Evolutionary conservation across 2,329 filamentous ascomycete species (phyloP), one percentile per base, ranked within the genome.

Genomic region (Hypoxylon sp.): DNA sequence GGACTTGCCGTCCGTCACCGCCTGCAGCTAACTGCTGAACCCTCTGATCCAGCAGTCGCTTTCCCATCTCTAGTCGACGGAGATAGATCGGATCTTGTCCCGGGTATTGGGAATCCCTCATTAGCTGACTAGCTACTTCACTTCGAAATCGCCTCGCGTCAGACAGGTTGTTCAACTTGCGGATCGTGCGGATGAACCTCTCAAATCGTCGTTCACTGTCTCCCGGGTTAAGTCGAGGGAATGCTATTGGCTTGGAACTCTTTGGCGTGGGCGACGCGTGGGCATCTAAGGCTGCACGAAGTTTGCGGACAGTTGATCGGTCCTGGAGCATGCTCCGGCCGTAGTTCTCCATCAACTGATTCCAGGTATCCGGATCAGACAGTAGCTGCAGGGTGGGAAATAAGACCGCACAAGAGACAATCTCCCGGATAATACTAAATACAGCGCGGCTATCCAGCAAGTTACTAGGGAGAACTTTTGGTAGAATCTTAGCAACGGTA

Each of bases 351-450:
- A 98, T 93, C 64, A 97, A 79, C 77, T 97, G 94, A 74, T 99
- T 98, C 95, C 95, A 99, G 7, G 91, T 97, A 80, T 99, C 96
- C 1, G 96, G 94, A 71, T 99, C 95, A 4, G 92, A 88, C 16
- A 99, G 82, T 66, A 93, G 82, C 72, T 91, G 89, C 75, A 97
- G 84, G 20, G 96, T 81, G 0, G 96, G 96, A 42, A 89, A 89
- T 36, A 99, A 82, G 38, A 99, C 90, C n/a, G 93, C 93, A 78
- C 96, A 97, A 20, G 93, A 85, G n/a, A 97, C 88, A 65, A 99
- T 90, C 80, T 99, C 96, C 71, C 92, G 89, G 64, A 97, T 86
- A 56, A 99, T 82, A 33, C 90, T 91, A 30, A 87, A 88, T 6
- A 97, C 94, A 42, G 92, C 88, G 65, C 92, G 86, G 76, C 96